Base-by-base conservation (phyloP, 257 asterid genomes). In the Forsythia viridissima region DNA sequence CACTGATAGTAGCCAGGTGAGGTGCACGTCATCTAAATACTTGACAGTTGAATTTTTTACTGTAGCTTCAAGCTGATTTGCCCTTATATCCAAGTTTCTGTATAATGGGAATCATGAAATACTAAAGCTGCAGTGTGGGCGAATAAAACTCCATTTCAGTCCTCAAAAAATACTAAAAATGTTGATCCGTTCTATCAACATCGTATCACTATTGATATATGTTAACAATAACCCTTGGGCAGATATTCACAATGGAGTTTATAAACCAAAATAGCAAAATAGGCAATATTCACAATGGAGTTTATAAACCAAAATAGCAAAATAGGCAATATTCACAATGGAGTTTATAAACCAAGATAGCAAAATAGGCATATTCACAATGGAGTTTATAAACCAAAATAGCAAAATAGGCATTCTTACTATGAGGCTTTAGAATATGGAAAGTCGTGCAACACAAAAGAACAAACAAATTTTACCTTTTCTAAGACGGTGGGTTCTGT, bases 401-500 rank as follows among this genome's bases (percentile, higher is more conserved):
- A 18, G 63, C 24, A 55, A 55, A 55, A 16, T 55, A 55, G 63
- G 24, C 63, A 55, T 18, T 55, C 63, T 18, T 16, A 55, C 9
- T 6, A 20, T 1, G 38, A 63, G 15, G 16, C 39, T 63, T 3
- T 21, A 63, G 38, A 21, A 63, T 63, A 57, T 57, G 24, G 36
- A 73, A 2, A 15, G 52, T 36, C 44, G 11, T n/a, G 71, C 8
- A 30, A 55, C n/a, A n/a, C 34, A 70, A 67, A 69, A 46, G 37
- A 39, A 5, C 59, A 70, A 51, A 65, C 43, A 20, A 69, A 41
- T 73, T 40, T 70, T 86, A 93, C 98, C 97, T 92, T 93, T 37
- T 92, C 98, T 69, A 95, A 82, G 51, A 91, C 42, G 74, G 91
- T 82, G 68, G 98, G 98, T 73, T 95, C 99, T 40, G 96, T 81